phyloP scores from a whole-genome alignment of 2,329 filamentous ascomycete genomes.

The Lachnum nothofagi region DNA sequence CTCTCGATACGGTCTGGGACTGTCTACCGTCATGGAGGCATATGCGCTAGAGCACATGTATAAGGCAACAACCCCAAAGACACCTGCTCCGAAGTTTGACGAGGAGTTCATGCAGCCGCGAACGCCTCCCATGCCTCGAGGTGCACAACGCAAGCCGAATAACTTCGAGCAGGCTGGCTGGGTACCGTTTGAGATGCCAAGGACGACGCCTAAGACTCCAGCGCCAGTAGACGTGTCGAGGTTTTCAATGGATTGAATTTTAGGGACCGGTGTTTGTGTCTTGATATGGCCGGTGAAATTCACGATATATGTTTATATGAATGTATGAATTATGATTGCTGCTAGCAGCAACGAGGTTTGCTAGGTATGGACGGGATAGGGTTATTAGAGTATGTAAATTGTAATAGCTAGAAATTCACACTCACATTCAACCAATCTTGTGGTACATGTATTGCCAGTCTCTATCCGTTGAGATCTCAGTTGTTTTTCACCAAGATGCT shows the following conservation, averaged over 20 bases:
- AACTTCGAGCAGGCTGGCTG: background rate
- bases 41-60: background rate
- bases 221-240: background rate
- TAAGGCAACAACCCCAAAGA: background rate
- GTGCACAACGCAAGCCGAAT: background rate
- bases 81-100: background rate
- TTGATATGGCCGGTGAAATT: background rate
- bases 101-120: slow-evolving; percentile 1
- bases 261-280: background rate
- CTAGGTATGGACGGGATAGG: no score
- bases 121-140: background rate
- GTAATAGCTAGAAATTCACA: no score
- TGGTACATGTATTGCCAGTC: no score
- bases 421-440: no score
- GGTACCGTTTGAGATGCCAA: background rate
- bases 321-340: no score
- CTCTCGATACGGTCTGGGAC: no score
- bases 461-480: no score
- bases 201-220: background rate
- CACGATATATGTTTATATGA: background rate
- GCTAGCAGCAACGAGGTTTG: no score
- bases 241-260: background rate
- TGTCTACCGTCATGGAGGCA: no score
- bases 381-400: no score
- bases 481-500: no score